A percentile compares a stretch with the other conserved stretches of the same genome.
phyloP scores from a whole-genome alignment of 2,329 filamentous ascomycete genomes.

The Chalaropsis thielavioides region DNA sequence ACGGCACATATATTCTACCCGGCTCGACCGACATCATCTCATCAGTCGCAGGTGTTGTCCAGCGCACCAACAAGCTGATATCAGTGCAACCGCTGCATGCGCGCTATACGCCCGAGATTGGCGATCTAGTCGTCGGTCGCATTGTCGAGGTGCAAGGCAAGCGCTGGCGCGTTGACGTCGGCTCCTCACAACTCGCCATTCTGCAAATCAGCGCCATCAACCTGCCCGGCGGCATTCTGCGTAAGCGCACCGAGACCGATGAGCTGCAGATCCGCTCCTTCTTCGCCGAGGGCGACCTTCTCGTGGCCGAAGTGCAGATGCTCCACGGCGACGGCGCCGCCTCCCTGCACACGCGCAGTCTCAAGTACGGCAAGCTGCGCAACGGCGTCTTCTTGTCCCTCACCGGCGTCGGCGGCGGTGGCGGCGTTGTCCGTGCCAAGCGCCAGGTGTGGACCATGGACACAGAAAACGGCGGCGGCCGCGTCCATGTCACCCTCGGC shows the following conservation, averaged over 20 bases:
- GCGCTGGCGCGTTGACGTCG: constrained; percentile 91
- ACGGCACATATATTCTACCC: constrained; percentile 69
- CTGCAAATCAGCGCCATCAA: constrained; percentile 86
- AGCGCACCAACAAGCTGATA: constrained; percentile 92
- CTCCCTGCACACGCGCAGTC: constrained; percentile 71
- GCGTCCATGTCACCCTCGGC: constrained; percentile 74
- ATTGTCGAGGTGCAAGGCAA: constrained; percentile 89
- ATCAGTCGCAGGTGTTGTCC: constrained; percentile 78
- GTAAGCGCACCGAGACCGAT: constrained; percentile 85
- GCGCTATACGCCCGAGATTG: constrained; percentile 89
- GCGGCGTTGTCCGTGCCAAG: constrained; percentile 69
- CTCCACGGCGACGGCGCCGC: constrained; percentile 76
- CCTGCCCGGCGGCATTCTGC: constrained; percentile 79
- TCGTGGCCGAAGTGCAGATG: constrained; percentile 89
- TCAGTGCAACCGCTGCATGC: constrained; percentile 81
- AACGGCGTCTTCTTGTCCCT: constrained; percentile 85
- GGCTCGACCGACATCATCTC: constrained; percentile 59
- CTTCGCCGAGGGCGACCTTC: constrained; percentile 84
- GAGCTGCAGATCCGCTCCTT: constrained; percentile 96
- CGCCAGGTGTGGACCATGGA: constrained; percentile 79
- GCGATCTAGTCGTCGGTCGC: constrained; percentile 83
- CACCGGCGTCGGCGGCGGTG: constrained; percentile 67
- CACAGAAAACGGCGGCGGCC: constrained; percentile 38
- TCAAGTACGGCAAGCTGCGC: constrained; percentile 89
- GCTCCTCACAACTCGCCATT: constrained; percentile 69